Base-by-base conservation (phyloP, 305 asterid species). In the Plantago lanceolata region DNA sequence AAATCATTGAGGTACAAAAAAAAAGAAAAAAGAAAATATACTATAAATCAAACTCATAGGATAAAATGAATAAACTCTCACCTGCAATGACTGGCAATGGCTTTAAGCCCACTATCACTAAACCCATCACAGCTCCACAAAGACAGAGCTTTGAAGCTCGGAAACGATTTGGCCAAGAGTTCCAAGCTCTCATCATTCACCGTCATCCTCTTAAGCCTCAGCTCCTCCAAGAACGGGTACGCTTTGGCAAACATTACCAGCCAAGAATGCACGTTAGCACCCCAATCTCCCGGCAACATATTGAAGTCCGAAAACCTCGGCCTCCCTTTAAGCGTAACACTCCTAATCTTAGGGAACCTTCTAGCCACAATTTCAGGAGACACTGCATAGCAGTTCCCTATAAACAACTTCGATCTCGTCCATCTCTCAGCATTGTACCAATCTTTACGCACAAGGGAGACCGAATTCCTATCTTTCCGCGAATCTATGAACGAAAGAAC, bases 351-450 rank as follows among this genome's bases (percentile, higher is more conserved):
- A 0, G 86, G 85, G 69, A 90, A 90, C 73, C 97, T 85, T 57
- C 80, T 76, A 20, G 93, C 87, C 56, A 87, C 95, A 49, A 82
- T 82, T 61, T 84, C 87, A 13, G 97, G 97, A 48, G 93, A 79
- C 59, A 90, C 97, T 2, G 97, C 79, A 68, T 90, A 90, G 83
- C 97, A 85, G 67, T 90, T 90, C 4, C 89, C 96, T 31, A 90
- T 84, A 57, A 85, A 90, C 21, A 90, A 68, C 76, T 85, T 90
- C 16, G 88, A 78, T 73, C 97, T 79, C n/a, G 89, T 81, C 95
- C 95, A 87, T 19, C 97, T 78, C 75, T 90, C 97, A 1, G 97
- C 90, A 49, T 85, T 76, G 65, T 87, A 87, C 97, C 97, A 87
- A 59, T 84, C 84, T 66, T 79, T 90, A 66, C 88, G 85, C 17